Base-by-base conservation (phyloP, 2,329 filamentous ascomycete species). In the Colletotrichum orchidophilum region DNA sequence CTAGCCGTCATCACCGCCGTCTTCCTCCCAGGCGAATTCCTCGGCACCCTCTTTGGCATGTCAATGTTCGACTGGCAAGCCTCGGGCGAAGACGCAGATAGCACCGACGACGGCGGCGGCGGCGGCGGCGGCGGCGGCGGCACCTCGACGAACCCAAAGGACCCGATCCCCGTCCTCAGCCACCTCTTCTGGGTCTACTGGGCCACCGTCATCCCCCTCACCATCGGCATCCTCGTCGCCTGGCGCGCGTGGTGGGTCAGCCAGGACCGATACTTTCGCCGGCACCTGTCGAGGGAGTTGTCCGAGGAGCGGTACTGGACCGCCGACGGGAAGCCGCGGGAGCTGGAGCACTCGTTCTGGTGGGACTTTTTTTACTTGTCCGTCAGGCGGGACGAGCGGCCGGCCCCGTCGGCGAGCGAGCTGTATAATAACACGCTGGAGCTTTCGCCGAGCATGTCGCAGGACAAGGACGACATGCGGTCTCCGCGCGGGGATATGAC, bases 301-400 rank as follows among this genome's bases (percentile, higher is more conserved):
- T 84, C 82, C 72, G 83, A 85, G 76, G 83, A 85, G 78, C 78
- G 82, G 11, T 85, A 83, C 79, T 85, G 83, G 83, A 86, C 84
- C 1, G 78, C 81, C 9, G 83, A 85, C 62, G 82, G 83, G 11
- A 80, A 78, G 67, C 83, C 83, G 53, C 78, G 83, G 11, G 76
- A 80, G 33, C 77, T 86, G 9, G 82, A 84, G 74, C 80, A 82
- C 8, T 81, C 80, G 13, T 85, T 84, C 71, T 67, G 80, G 59
- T 79, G 83, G 73, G 83, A 86, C 71, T 84, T 86, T 73, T 83
- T 85, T 65, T 81, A 80, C 52, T 76, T 83, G 24, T 82, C 81
- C 1, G 80, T 81, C 3, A 70, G 81, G 13, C 72, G 79, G 6
- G 80, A 81, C 15, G 79, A 81, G 72, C 77, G 50, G 11, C 62